Base-by-base conservation (phyloP, 2,329 filamentous ascomycete species). In the Trichoderma sp. region DNA sequence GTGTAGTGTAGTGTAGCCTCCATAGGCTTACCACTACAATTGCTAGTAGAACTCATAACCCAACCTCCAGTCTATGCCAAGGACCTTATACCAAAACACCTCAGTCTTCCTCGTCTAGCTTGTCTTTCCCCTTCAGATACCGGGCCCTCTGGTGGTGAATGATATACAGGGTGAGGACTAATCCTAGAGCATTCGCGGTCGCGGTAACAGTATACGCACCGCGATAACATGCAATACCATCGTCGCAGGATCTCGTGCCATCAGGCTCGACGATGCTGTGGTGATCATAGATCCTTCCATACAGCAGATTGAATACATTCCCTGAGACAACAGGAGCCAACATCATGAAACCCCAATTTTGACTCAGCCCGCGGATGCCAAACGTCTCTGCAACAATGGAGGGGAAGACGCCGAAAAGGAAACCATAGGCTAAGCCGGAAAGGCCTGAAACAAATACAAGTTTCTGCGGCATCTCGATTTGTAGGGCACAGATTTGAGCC, bases 341-440 rank as follows among this genome's bases (percentile, higher is more conserved):
- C 0, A 94, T 98, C 90, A 99, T 97, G 76, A 92, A 92, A 15
- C 96, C 96, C 95, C 96, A 99, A 78, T 98, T 99, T 79, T 97
- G 93, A 70, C 92, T 94, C 61, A 99, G 86, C 1, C 95, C 95
- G 73, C 91, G 88, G 30, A 98, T 92, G 8, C 96, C 96, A 80
- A 99, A 99, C 0, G 92, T 91, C 79, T 98, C 95, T 7, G 95
- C 94, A 11, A 93, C 89, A 21, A 98, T 90, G 14, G 94, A 95
- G 0, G 96, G 96, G 81, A 93, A 97, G 24, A 97, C 95, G 39
- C 96, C 96, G 76, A 98, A 98, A 0, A 98, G 86, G 75, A 97
- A 93, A 3, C 96, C 96, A 80, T 99, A 99, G 1, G 91, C 95
- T 1, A 98, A 84, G 0, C 96, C 96, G 0, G 93, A 97, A 26